Percentiles rank a stretch among this genome's conserved stretches.
These are phyloP conservation scores for Eucalyptus tenuipes DNA, from an alignment of 345 rosid genomes.

Conservation along the genomic window DNA sequence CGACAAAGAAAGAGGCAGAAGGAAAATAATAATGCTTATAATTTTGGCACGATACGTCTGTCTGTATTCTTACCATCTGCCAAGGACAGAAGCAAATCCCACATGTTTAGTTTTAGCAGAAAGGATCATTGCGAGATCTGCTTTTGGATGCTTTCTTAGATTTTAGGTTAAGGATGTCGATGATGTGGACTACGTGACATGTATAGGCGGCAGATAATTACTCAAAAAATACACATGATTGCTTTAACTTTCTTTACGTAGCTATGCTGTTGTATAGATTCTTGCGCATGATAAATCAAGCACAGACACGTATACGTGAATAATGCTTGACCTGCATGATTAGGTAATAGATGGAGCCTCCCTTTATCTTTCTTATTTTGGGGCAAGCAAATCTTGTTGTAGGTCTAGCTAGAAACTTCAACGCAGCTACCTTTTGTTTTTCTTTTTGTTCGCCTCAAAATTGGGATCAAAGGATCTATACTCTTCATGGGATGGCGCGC, in stretches of 20 bases:
- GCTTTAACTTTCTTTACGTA: neutral
- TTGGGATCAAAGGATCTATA: neutral
- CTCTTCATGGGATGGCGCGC: neutral
- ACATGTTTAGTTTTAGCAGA: neutral
- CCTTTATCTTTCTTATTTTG: neutral
- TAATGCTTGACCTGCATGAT: neutral
- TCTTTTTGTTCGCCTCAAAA: neutral
- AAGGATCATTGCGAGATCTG: neutral
- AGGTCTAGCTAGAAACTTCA: neutral
- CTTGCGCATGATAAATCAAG: neutral
- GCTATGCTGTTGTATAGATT: neutral
- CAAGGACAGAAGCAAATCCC: neutral
- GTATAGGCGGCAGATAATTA: neutral
- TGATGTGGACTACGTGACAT: neutral
- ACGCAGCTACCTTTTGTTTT: neutral
- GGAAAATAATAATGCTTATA: neutral
- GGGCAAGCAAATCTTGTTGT: neutral
- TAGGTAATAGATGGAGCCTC: neutral
- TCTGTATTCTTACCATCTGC: neutral
- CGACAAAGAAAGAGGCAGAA: neutral
- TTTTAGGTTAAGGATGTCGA: neutral
- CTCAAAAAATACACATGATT: neutral
- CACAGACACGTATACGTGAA: neutral
- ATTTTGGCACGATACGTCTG: neutral
- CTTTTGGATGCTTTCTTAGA: neutral